Base-by-base conservation (phyloP, 148 eudicot genomes). In the Fagopyrum esculentum region DNA sequence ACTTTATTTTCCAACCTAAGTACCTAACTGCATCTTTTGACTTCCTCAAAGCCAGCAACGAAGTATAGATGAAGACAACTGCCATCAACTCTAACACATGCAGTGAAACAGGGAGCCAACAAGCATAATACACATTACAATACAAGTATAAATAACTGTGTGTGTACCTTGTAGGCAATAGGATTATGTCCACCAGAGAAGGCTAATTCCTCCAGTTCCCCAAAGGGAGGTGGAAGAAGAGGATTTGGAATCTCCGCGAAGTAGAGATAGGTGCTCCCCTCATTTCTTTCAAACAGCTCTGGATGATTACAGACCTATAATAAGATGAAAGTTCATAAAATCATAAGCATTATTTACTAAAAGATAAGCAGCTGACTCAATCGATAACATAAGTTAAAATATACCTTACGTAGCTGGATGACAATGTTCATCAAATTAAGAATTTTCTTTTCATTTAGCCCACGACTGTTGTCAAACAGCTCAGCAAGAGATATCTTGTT, bases 241-340 rank as follows among this genome's bases (percentile, higher is more conserved):
- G 97, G 69, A 84, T 95, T 90, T 70, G 92, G 87, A 70, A 95
- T 81, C 45, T 84, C 93, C 75, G 96, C 97, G 79, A 95, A 95
- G 73, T 87, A 84, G 61, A 91, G 81, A 80, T 92, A 95, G 16
- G 96, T 68, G 83, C 87, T 95, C 73, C 98, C 98, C 79, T 95
- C 98, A 77, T 95, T 95, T 86, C 98, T 92, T 80, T 95, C 98
- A 85, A 95, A 95, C 66, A 95, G 78, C 79, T 95, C 98, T 72
- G 98, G 98, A 87, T 95, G 98, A 84, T 95, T 95, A 81, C 98
- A 95, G 22, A 95, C 98, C 98, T 95, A 82, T 43, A 76, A 83
- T 64, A 63, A 76, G 22, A 75, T 47, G 55, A 22, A 74, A 72
- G 69, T 77, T 11, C 44, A 71, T n/a, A 49, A 35, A 69, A 52